Evolutionary conservation across 2,329 filamentous ascomycete genomes (phyloP).

Genomic region (Zymoseptoria pseudotritici): DNA sequence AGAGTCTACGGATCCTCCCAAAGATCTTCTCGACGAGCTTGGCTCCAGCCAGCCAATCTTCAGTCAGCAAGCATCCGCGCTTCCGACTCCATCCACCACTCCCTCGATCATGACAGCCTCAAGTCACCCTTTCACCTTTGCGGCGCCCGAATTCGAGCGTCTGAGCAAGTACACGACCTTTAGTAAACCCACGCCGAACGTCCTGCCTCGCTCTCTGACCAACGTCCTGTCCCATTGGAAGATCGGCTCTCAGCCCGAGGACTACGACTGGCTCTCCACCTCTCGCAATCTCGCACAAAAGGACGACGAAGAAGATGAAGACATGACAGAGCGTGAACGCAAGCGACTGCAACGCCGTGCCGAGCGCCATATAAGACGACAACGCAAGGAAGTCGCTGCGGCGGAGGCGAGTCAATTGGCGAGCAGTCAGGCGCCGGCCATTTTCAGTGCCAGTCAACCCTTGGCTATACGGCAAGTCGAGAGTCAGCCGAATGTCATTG

Average conservation of each 20-base stretch:
- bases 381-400: slow-evolving; percentile 32
- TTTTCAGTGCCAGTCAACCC: slow-evolving; percentile 26
- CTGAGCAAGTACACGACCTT: slow-evolving; percentile 34
- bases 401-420: slow-evolving; percentile 19
- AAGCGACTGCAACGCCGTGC: slow-evolving; percentile 32
- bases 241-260: slow-evolving; percentile 29
- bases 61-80: slow-evolving; percentile 8
- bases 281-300: slow-evolving; percentile 22
- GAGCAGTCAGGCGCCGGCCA: slow-evolving; percentile 25
- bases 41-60: slow-evolving; percentile 4
- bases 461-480: slow-evolving; percentile 1
- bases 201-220: slow-evolving; percentile 28
- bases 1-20: slow-evolving; percentile 2
- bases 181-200: slow-evolving; percentile 17
- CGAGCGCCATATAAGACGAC: slow-evolving; percentile 35
- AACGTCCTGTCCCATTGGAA: slow-evolving; percentile 38
- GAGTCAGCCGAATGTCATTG: slow-evolving; percentile 5
- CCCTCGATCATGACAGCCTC: slow-evolving; percentile 24
- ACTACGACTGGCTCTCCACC: slow-evolving; percentile 36
- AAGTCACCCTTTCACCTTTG: slow-evolving; percentile 19
- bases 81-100: slow-evolving; percentile 27
- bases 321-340: slow-evolving; percentile 31
- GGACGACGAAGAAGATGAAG: slow-evolving; percentile 28
- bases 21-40: background rate
- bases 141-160: slow-evolving; percentile 25